These are phyloP conservation scores for Cyclocybe cylindracea DNA, from an alignment of 768 basidiomycete species.

Conservation along the genomic window DNA sequence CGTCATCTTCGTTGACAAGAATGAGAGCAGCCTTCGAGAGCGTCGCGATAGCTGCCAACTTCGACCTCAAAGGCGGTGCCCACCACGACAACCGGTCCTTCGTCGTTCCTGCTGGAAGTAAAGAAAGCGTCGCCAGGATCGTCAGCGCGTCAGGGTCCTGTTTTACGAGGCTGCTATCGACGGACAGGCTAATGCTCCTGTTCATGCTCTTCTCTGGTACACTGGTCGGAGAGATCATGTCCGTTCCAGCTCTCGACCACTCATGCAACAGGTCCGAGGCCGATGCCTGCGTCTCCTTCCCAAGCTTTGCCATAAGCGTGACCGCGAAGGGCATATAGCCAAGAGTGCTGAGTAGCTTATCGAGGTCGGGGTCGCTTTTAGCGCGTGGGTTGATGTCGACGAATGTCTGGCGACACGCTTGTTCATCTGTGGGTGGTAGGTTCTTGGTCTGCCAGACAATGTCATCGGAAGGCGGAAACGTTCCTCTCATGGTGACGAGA, in stretches of 20 bases:
- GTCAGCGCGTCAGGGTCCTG: conserved; percentile 9
- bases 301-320: conserved; percentile 29
- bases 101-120: conserved; percentile 22
- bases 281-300: background rate
- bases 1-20: background rate
- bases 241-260: conserved; percentile 4
- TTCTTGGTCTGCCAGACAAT: conserved; percentile 19
- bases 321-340: conserved; percentile 33
- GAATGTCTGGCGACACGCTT: conserved; percentile 17
- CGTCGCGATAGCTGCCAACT: conserved; percentile 2
- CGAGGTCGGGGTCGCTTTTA: conserved; percentile 12
- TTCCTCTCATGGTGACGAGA: conserved; percentile 31
- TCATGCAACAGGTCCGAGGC: conserved; percentile 12
- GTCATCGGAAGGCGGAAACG: conserved; percentile 22
- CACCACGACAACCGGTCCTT: conserved; percentile 6
- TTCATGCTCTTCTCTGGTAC: conserved; percentile 14
- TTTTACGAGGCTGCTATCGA: conserved; percentile 14
- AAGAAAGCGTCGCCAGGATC: conserved; percentile 22
- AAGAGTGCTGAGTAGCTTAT: conserved; percentile 19
- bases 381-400: conserved; percentile 11
- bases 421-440: conserved; percentile 12
- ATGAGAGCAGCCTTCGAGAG: conserved; percentile 7
- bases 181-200: conserved; percentile 19
- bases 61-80: background rate
- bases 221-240: conserved; percentile 5